Conservation (phyloP, 1,139 yeast genomes). For the Taphrina wiesneri region DNA sequence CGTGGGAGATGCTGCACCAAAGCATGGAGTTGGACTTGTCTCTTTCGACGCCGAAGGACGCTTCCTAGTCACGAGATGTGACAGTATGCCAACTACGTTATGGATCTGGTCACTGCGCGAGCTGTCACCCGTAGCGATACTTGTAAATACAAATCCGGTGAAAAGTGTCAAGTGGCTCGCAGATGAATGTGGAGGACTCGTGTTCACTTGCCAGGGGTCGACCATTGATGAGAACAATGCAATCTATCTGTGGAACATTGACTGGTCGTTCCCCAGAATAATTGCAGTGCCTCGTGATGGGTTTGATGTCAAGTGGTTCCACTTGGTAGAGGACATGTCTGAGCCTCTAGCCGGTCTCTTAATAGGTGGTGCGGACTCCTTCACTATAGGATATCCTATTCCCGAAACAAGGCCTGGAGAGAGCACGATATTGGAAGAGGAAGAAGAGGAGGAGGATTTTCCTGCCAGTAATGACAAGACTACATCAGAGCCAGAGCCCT, state of each 20-base stretch:
- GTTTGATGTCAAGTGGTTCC: constrained; percentile 32
- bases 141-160: constrained; percentile 35
- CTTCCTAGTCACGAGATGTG: constrained; percentile 38
- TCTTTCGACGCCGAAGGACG: constrained; percentile 39
- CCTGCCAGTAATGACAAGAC: not conserved
- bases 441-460: constrained; percentile 3
- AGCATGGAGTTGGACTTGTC: constrained; percentile 37
- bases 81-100: constrained; percentile 39
- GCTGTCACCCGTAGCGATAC: constrained; percentile 38
- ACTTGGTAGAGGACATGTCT: constrained; percentile 8
- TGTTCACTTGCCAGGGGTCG: constrained; percentile 35
- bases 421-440: constrained; percentile 5
- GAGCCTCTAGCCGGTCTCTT: not conserved
- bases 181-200: constrained; percentile 32
- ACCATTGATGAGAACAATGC: not conserved
- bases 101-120: constrained; percentile 40
- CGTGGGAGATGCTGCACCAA: constrained; percentile 36
- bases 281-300: constrained; percentile 34
- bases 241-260: constrained; percentile 34
- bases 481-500: not conserved
- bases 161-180: constrained; percentile 40
- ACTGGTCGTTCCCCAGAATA: constrained; percentile 34
- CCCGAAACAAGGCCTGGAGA: not conserved
- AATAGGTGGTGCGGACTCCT: constrained; percentile 13
- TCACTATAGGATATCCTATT: constrained; percentile 13